phyloP scores from a whole-genome alignment of 345 rosid species.

The Hypericum androsaemum region DNA sequence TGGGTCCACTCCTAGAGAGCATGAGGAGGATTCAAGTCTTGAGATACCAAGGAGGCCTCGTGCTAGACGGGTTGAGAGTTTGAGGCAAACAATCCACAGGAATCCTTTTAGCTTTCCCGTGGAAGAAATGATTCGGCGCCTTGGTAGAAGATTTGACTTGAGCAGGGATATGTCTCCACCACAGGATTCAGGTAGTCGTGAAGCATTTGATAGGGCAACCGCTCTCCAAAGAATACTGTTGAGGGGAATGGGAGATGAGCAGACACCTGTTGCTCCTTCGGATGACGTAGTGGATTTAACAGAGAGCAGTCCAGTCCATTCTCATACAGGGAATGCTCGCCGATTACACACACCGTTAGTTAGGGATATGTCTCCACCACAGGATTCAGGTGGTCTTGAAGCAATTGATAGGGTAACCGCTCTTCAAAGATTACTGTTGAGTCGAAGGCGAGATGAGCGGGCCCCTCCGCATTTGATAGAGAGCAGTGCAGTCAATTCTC shows the following conservation, averaged over 20 bases:
- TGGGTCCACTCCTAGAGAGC: conserved; percentile 16
- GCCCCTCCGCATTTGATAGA: neutral
- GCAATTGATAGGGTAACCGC: conserved; percentile 12
- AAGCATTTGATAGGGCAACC: conserved; percentile 12
- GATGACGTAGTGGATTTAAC: conserved; percentile 1
- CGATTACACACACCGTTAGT: conserved; percentile 38
- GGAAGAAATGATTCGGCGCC: conserved; percentile 28
- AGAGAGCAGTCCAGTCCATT: neutral
- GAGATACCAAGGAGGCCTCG: conserved; percentile 44
- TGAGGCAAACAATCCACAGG: conserved; percentile 32
- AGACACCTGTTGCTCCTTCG: neutral
- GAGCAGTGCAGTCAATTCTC: neutral
- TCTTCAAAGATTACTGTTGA: neutral
- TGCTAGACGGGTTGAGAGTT: conserved; percentile 43
- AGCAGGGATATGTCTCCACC: conserved; percentile 19
- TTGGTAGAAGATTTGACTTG: conserved; percentile 27
- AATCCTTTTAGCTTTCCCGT: conserved; percentile 19
- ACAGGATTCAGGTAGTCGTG: conserved; percentile 16
- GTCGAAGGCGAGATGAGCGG: neutral
- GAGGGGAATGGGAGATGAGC: neutral
- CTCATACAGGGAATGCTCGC: conserved; percentile 1
- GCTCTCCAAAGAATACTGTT: neutral
- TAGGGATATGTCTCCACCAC: conserved; percentile 19
- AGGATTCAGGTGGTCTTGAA: conserved; percentile 15
- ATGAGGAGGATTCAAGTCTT: conserved; percentile 27